Base-by-base conservation (phyloP, 768 basidiomycete species). In the Imleria badia region DNA sequence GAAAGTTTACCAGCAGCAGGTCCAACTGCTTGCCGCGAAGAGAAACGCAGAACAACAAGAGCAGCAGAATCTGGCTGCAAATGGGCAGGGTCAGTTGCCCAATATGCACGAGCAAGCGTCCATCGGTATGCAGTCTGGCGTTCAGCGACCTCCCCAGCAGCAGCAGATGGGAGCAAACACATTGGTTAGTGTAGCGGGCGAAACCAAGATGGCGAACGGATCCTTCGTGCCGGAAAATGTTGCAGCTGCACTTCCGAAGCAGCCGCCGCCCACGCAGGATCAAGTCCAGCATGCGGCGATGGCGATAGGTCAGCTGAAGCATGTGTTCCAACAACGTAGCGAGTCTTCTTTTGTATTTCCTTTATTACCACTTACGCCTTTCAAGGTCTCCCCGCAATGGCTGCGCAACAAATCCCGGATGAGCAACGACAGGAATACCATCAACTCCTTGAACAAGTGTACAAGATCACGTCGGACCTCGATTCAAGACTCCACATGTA, bases 401-500 rank as follows among this genome's bases (percentile, higher is more conserved):
- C 61, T 10, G 45, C 60, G 9, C 62, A 74, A 17, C 75, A 77
- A 17, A 61, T 88, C 26, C 75, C 83, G 6, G 72, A 77, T 10
- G 81, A 83, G 2, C 83, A 83, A 53, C 76, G 81, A 41, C 53
- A 72, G 40, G 83, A 83, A 50, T 89, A 80, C 59, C 78, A 75
- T 48, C 62, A 65, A 22, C 39, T 78, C 6, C 71, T 88, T 29
- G 83, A 85, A 45, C 74, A 78, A 34, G 62, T 84, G 15, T 66
- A 66, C 63, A 80, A 76, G 46, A 63, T 73, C 46, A 74, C 75
- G 38, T 42, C 45, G 13, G 84, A 86, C 0, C 67, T 85, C 22
- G 82, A 88, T 5, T 42, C 52, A 34, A 82, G 76, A 59, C 68
- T 89, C 15, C 73, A 74, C 3, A 68, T 81, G 70, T 75, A 78